These are phyloP conservation scores for Fusarium sp. DNA, from an alignment of 2,329 filamentous ascomycete genomes.

Conservation along the genomic window DNA sequence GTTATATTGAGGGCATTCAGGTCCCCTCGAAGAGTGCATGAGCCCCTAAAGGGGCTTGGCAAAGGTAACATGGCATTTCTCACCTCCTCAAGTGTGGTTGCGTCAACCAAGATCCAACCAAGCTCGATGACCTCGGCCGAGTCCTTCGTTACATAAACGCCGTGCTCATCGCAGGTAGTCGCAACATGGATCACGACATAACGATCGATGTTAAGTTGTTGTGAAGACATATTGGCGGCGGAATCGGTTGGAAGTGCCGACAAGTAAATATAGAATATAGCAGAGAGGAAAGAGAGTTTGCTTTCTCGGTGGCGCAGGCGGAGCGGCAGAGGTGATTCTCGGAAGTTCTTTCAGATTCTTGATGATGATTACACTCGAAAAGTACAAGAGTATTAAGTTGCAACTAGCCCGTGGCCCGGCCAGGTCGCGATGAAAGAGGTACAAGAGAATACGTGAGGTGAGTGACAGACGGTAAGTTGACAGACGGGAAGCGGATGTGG, in stretches of 20 bases:
- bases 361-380: constrained; percentile 43
- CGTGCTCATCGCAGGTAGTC: constrained; percentile 98
- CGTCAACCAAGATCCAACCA: constrained; percentile 95
- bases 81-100: constrained; percentile 93
- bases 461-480: constrained; percentile 44
- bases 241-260: constrained; percentile 45
- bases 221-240: constrained; percentile 56
- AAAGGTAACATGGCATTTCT: constrained; percentile 51
- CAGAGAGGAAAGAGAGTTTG: constrained; percentile 40
- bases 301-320: constrained; percentile 33
- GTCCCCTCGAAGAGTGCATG: background rate
- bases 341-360: constrained; percentile 25
- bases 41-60: constrained; percentile 10
- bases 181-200: constrained; percentile 99
- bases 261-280: constrained; percentile 28
- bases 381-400: constrained; percentile 43
- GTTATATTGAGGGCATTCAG: background rate
- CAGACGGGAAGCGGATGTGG: constrained; percentile 39
- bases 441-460: constrained; percentile 40
- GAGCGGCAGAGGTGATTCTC: constrained; percentile 29
- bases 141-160: constrained; percentile 99
- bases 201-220: constrained; percentile 82
- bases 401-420: constrained; percentile 57
- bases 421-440: constrained; percentile 51
- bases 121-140: constrained; percentile 99